Evolutionary conservation across 169 alveolate species (phyloP).

Genomic region (Hepatocystis sp.): DNA sequence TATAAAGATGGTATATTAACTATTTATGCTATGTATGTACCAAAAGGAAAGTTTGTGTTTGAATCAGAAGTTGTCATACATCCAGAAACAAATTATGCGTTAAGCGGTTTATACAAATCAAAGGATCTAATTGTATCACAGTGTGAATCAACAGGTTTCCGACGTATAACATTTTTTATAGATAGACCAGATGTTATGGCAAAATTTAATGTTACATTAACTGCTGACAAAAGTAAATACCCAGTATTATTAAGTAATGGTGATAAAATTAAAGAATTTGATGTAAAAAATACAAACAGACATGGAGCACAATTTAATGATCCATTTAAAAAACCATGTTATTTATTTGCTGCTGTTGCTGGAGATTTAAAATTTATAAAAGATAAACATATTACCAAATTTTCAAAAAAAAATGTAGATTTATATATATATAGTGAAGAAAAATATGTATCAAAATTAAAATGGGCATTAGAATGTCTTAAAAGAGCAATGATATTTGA

Average conservation of each 20-base stretch:
- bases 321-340: conserved; percentile 93
- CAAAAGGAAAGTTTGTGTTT: conserved; percentile 79
- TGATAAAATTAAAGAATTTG: conserved; percentile 83
- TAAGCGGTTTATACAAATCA: conserved; percentile 90
- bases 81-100: conserved; percentile 87
- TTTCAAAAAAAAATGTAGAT: conserved; percentile 83
- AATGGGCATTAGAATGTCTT: conserved; percentile 91
- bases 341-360: conserved; percentile 94
- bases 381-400: conserved; percentile 87
- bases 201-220: conserved; percentile 85
- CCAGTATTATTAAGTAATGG: conserved; percentile 93
- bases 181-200: conserved; percentile 95
- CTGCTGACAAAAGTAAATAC: conserved; percentile 89
- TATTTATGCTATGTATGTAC: conserved; percentile 79
- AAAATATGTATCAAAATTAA: conserved; percentile 84
- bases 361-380: conserved; percentile 88
- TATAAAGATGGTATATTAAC: conserved; percentile 83
- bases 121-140: conserved; percentile 92
- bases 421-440: conserved; percentile 89
- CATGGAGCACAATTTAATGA: conserved; percentile 92
- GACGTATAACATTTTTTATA: conserved; percentile 91
- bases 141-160: conserved; percentile 94
- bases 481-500: conserved; percentile 94
- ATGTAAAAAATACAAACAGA: conserved; percentile 81
- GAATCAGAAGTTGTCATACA: conserved; percentile 86